phyloP scores from a whole-genome alignment of 2,329 filamentous ascomycete species.

The Mariannaea sp. region DNA sequence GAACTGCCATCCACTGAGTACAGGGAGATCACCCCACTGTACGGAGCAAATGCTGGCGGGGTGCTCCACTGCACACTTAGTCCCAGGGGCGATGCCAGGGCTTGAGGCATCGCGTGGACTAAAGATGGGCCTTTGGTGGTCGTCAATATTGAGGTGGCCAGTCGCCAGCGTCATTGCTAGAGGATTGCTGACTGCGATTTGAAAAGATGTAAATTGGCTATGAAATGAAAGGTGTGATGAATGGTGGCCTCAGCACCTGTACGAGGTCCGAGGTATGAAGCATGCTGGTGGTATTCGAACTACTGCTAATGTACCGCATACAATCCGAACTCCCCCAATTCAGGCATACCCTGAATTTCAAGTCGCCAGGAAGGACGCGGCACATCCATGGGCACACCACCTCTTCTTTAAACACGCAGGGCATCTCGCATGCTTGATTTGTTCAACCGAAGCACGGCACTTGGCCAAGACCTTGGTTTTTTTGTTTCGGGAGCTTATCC shows the following conservation, averaged over 20 bases:
- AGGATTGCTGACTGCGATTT: constrained; percentile 5
- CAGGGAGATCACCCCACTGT: constrained; percentile 6
- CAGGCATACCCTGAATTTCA: background rate
- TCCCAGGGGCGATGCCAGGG: constrained; percentile 19
- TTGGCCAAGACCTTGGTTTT: constrained; percentile 6
- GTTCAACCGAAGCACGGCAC: constrained; percentile 23
- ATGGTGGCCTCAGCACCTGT: no score
- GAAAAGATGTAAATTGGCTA: background rate
- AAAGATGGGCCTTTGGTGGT: constrained; percentile 7
- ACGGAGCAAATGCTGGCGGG: constrained; percentile 7
- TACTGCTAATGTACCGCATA: background rate
- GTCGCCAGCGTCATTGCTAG: constrained; percentile 8
- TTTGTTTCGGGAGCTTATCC: background rate
- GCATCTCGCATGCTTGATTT: constrained; percentile 13
- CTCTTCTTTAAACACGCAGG: background rate
- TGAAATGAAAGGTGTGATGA: background rate
- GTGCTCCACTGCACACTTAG: constrained; percentile 5
- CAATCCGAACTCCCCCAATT: background rate
- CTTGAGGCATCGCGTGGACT: background rate
- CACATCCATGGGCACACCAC: constrained; percentile 1
- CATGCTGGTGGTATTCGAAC: background rate
- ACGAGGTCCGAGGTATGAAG: background rate
- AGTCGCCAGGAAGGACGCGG: background rate
- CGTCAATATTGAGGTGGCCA: constrained; percentile 10
- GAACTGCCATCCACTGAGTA: constrained; percentile 9